Conservation (phyloP, 1,284 basidiomycete genomes). For the Somion occarium region DNA sequence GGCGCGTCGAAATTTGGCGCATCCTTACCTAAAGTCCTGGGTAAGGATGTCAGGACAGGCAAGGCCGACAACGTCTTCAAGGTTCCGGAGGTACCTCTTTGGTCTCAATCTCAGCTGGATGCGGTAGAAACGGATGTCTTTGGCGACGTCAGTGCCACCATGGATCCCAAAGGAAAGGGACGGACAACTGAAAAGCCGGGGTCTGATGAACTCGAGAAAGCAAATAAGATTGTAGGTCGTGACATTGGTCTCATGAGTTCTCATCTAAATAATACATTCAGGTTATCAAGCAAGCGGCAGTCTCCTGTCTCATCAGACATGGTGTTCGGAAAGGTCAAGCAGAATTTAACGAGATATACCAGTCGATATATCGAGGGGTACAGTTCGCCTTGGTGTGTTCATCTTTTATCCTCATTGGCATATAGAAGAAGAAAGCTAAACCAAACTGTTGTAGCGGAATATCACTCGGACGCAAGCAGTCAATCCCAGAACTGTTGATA, state of each 20-base stretch:
- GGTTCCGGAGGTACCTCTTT: conserved; percentile 28
- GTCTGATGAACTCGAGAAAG: conserved; percentile 30
- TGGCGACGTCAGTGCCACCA: conserved; percentile 40
- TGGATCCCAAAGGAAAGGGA: conserved; percentile 29
- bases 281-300: conserved; percentile 41
- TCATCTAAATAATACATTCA: conserved; percentile 16
- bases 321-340: conserved; percentile 51
- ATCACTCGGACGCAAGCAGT: conserved; percentile 12
- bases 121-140: conserved; percentile 18
- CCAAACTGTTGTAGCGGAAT: conserved; percentile 6
- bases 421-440: too few species aligned
- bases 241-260: neutral
- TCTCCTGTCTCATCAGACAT: conserved; percentile 32
- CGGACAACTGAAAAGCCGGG: conserved; percentile 17
- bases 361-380: conserved; percentile 27
- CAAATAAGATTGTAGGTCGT: conserved; percentile 36
- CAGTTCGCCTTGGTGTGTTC: conserved; percentile 29
- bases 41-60: conserved; percentile 13
- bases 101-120: conserved; percentile 5
- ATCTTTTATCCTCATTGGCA: too few species aligned
- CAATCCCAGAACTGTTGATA: conserved; percentile 11
- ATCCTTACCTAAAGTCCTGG: conserved; percentile 7
- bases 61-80: conserved; percentile 30
- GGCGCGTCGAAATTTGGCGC: conserved; percentile 1
- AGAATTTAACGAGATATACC: conserved; percentile 43